Base-by-base conservation (phyloP, 1,284 basidiomycete species). In the Calocybe gambosa region DNA sequence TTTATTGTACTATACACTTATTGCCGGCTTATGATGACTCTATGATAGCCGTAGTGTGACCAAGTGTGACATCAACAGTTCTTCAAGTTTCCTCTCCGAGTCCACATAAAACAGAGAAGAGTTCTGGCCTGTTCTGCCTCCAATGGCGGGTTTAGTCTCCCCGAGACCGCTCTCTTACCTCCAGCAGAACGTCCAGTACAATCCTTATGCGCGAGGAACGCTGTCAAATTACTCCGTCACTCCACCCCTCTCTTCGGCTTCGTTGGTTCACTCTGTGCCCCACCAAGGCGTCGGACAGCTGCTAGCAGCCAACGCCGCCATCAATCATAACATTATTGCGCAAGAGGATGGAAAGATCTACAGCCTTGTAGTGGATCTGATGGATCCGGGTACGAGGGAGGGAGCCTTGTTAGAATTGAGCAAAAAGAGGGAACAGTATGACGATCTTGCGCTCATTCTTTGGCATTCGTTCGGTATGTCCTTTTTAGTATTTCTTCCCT, bases 341-440 rank as follows among this genome's bases (percentile, higher is more conserved):
- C 65, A 70, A 41, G 89, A 92, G 55, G 89, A 92, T 61, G 74
- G 74, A 55, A 90, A 90, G 69, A 91, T 93, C 47, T 90, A 89
- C 63, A 69, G 70, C 5, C 74, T 93, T 35, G 90, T 93, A 49
- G 80, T 91, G 53, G 88, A 93, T 50, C 70, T 93, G 23, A 78
- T 90, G 74, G 85, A 88, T 59, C 83, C 85, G 0, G 73, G 73
- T 43, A 82, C 84, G n/a, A 76, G 93, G 51, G 93, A 97, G 62
- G 77, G 75, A 5, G 93, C 94, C 0, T 69, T 97, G 45, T 75
- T 99, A 42, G 96, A 99, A 71, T 74, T 99, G 56, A 96, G 93
- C 73, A 99, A 99, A 78, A 98, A 98, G 73, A 77, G 96, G 55
- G 96, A 99, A 69, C 93, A 98, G 70, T 99, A 96, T 65, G 96